Conservation (phyloP, 305 asterid genomes). For the Fraxinus sp. region DNA sequence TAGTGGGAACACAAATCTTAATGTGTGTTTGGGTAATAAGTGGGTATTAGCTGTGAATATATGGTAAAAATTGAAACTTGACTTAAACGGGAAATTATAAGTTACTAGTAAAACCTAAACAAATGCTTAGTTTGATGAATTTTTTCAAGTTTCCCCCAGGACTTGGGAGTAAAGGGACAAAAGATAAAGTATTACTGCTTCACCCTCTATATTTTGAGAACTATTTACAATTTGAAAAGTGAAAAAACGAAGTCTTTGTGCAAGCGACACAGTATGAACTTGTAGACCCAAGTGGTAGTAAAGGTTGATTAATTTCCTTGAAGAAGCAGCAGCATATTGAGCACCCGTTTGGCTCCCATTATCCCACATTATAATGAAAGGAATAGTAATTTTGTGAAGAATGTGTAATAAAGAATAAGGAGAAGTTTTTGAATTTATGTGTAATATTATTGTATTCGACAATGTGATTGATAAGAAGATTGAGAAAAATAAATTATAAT, state of each 20-base stretch:
- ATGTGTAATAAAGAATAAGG: too few relatives aligned
- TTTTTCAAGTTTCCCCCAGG: slow-evolving; percentile 23
- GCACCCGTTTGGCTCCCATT: too few relatives aligned
- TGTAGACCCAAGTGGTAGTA: neutral
- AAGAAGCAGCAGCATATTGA: neutral
- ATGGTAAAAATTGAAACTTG: neutral
- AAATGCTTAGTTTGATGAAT: neutral
- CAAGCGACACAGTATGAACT: neutral
- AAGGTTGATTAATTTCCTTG: neutral
- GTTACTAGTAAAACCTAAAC: neutral
- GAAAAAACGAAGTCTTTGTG: neutral
- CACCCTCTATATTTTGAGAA: neutral
- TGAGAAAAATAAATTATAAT: too few relatives aligned
- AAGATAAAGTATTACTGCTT: neutral
- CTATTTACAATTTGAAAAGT: neutral
- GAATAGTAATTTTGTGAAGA: too few relatives aligned
- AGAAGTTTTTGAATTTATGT: too few relatives aligned
- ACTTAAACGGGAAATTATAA: neutral
- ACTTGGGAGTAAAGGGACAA: slow-evolving; percentile 14
- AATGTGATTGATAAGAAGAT: too few relatives aligned
- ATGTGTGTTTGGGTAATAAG: neutral
- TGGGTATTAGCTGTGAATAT: neutral
- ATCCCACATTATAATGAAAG: too few relatives aligned
- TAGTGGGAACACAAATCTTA: neutral
- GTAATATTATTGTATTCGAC: too few relatives aligned